These are phyloP conservation scores for Aspergillus panamensis DNA, from an alignment of 495 filamentous ascomycete genomes.

Conservation along the genomic window DNA sequence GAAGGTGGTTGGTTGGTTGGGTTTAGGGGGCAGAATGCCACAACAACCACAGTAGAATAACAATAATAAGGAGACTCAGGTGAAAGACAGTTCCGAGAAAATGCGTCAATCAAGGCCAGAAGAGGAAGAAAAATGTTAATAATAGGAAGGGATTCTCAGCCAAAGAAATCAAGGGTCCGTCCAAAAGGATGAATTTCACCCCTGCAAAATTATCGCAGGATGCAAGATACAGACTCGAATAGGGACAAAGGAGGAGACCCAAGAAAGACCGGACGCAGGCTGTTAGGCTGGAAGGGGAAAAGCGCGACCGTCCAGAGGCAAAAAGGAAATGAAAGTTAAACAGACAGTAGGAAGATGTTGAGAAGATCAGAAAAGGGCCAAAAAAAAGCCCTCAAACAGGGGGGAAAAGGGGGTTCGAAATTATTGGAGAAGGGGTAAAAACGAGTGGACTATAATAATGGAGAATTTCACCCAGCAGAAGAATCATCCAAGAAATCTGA, in stretches of 20 bases:
- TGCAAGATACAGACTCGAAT: constrained; percentile 8
- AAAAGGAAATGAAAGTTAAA: constrained; percentile 9
- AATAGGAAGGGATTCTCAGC: constrained; percentile 15
- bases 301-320: constrained; percentile 5
- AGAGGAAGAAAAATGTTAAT: constrained; percentile 19
- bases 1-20: constrained; percentile 21
- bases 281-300: constrained; percentile 14
- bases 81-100: not conserved
- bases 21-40: constrained; percentile 31
- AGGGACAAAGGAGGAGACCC: constrained; percentile 6
- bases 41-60: constrained; percentile 28
- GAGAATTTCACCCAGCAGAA: not conserved
- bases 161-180: constrained; percentile 25
- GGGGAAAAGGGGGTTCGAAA: constrained; percentile 8
- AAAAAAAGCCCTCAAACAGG: constrained; percentile 9
- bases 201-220: constrained; percentile 28
- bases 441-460: not conserved
- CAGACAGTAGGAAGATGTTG: not conserved
- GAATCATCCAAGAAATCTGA: not conserved
- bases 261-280: constrained; percentile 2
- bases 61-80: constrained; percentile 17
- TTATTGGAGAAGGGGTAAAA: constrained; percentile 8
- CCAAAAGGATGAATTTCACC: constrained; percentile 7
- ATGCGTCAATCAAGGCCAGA: constrained; percentile 27
- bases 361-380: constrained; percentile 4